Conservation (phyloP, 2,329 filamentous ascomycete genomes). For the Fusarium humuli region DNA sequence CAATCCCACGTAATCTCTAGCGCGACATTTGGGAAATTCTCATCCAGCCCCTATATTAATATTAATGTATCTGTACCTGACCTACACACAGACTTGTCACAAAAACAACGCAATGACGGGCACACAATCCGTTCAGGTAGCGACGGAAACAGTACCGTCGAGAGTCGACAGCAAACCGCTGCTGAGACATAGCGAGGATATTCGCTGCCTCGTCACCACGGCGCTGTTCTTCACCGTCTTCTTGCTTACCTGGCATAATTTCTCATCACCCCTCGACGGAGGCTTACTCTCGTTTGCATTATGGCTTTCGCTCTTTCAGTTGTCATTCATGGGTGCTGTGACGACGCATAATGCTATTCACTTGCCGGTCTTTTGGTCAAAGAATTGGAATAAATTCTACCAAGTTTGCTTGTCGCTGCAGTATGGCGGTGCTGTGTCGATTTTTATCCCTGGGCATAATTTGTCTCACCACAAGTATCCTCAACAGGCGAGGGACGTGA, state of each 20-base stretch:
- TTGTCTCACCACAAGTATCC: slow-evolving; percentile 29
- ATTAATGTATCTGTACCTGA: not conserved
- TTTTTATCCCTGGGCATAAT: slow-evolving; percentile 25
- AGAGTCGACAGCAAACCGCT: not conserved
- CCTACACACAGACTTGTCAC: not conserved
- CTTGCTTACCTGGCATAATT: slow-evolving; percentile 15
- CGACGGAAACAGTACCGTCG: not conserved
- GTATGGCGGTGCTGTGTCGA: slow-evolving; percentile 19
- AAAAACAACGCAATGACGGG: not conserved
- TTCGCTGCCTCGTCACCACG: slow-evolving; percentile 21
- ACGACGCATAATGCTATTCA: slow-evolving; percentile 26
- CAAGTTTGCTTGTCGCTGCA: slow-evolving; percentile 27
- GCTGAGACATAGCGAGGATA: slow-evolving; percentile 14
- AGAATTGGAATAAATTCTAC: slow-evolving; percentile 27
- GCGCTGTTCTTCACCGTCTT: slow-evolving; percentile 23
- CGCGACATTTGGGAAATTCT: not conserved
- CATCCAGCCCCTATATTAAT: slow-evolving; percentile 7
- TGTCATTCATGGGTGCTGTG: slow-evolving; percentile 24
- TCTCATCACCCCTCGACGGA: slow-evolving; percentile 8
- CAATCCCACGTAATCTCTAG: slow-evolving; percentile 9
- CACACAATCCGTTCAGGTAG: not conserved
- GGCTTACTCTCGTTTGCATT: slow-evolving; percentile 8
- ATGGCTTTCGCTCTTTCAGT: slow-evolving; percentile 24
- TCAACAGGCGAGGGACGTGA: slow-evolving; percentile 24
- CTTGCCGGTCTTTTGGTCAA: slow-evolving; percentile 14